Evolutionary conservation across 2,329 filamentous ascomycete genomes (phyloP).

Genomic region (Fusarium dlaminii): DNA sequence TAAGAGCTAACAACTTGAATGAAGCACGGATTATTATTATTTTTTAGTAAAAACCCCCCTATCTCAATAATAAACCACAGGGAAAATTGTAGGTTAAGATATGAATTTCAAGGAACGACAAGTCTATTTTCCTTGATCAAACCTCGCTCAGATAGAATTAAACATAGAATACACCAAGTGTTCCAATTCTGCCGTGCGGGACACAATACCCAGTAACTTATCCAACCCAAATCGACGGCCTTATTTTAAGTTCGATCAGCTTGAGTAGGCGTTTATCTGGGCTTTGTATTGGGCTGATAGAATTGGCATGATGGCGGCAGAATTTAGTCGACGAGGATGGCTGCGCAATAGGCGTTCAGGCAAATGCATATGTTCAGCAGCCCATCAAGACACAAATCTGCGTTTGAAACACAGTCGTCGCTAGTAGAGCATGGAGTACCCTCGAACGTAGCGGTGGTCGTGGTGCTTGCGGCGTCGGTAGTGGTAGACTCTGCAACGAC

Average conservation of each 20-base stretch:
- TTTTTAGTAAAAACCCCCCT: neutral
- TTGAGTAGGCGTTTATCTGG: neutral
- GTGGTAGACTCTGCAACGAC: neutral
- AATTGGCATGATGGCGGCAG: too few relatives aligned
- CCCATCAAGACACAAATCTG: neutral
- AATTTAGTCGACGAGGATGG: too few relatives aligned
- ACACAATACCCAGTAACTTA: neutral
- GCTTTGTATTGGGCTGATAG: too few relatives aligned
- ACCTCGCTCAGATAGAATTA: neutral
- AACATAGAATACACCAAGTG: neutral
- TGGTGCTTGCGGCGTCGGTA: neutral
- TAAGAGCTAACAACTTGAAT: neutral
- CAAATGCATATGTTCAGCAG: neutral
- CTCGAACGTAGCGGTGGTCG: neutral
- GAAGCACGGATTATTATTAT: too few relatives aligned
- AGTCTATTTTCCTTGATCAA: neutral
- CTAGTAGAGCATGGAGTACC: neutral
- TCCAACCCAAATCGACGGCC: rapidly evolving
- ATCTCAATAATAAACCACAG: neutral
- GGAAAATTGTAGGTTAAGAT: neutral
- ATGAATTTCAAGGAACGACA: neutral
- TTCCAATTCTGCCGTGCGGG: neutral
- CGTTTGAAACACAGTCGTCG: neutral
- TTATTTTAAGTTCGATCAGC: too few relatives aligned
- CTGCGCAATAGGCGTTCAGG: neutral